Base-by-base conservation (phyloP, 768 basidiomycete species). In the Boletus rubescentipes region DNA sequence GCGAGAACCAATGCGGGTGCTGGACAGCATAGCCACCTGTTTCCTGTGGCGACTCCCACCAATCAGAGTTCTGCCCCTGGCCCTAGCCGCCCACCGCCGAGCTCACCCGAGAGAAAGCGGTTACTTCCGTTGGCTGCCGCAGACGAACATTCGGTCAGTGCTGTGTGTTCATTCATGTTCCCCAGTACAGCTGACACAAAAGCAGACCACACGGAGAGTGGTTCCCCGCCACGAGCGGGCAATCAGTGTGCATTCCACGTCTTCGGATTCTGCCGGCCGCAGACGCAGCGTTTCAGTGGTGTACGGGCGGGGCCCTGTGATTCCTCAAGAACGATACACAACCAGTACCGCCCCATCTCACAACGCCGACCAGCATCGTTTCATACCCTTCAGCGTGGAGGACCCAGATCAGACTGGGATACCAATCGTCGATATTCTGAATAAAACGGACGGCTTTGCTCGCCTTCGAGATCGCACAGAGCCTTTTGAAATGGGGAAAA, bases 401-500 rank as follows among this genome's bases (percentile, higher is more conserved):
- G 70, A 76, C 40, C 80, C 84, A 12, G 63, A 70, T 2, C 82
- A 82, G 58, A 77, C 69, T 54, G 89, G 88, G 23, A 82, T 91
- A 49, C 72, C 79, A 1, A 73, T 90, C 53, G 62, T 63, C 11
- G 88, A 89, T 58, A 84, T 86, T 8, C 63, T 91, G 60, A 79
- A 79, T 9, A 60, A 46, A 30, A 40, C 66, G 75, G 78, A 54
- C 73, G 79, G 45, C 78, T 85, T 53, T 51, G 72, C 73, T 61
- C 76, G 79, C 34, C 75, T 91, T n/a, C 67, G 60, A 26, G 72
- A 75, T 53, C 77, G 81, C 20, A 82, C 86, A 49, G 78, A 84
- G 50, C 72, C 77, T 6, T 85, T 91, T 49, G 82, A 55, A 51
- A 79, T 83, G 34, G 80, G 84, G 35, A 87, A 86, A 12, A 86